phyloP scores from a whole-genome alignment of 495 filamentous ascomycete species.

The Aspergillus saccharolyticus region DNA sequence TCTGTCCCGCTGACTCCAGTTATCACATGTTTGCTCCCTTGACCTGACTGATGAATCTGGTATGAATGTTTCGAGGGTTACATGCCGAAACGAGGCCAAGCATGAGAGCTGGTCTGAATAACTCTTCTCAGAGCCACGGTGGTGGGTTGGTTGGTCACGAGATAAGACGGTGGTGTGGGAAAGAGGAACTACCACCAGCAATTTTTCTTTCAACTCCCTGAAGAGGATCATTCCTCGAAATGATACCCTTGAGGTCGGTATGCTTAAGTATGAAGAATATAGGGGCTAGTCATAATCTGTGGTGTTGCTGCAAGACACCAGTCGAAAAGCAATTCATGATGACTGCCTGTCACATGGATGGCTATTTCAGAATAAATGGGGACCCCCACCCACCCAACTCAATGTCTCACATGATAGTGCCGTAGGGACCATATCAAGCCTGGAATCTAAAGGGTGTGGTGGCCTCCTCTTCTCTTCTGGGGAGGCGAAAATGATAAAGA shows the following conservation, averaged over 20 bases:
- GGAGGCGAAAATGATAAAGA: not conserved
- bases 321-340: not conserved
- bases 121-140: not conserved
- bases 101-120: not conserved
- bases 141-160: conserved; percentile 6
- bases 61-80: not conserved
- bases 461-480: not conserved
- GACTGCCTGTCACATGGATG: conserved; percentile 4
- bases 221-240: not conserved
- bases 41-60: not conserved
- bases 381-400: not conserved
- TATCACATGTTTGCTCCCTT: conserved; percentile 1
- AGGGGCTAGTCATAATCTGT: not conserved
- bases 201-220: not conserved
- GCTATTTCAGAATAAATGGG: not conserved
- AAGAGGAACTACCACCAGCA: not conserved
- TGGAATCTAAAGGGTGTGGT: not conserved
- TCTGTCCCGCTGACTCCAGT: conserved; percentile 1
- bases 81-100: not conserved
- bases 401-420: conserved; percentile 4
- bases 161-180: conserved; percentile 4
- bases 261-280: not conserved
- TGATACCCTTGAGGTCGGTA: not conserved
- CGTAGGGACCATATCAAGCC: not conserved
- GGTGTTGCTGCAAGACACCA: not conserved